Base-by-base conservation (phyloP, 2,329 filamentous ascomycete species). In the Fusarium lyarnte region DNA sequence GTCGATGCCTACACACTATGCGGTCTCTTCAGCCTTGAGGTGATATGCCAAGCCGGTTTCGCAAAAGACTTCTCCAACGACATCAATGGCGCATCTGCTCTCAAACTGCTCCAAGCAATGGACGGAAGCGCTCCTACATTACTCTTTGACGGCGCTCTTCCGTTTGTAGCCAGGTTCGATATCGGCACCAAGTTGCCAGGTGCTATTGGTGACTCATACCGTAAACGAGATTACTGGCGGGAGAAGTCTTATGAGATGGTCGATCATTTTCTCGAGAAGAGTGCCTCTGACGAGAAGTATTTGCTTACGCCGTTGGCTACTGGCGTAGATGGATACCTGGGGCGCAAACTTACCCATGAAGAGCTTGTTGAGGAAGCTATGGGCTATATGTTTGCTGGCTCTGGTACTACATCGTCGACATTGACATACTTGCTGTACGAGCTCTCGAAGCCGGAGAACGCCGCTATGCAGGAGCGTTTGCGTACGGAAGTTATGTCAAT, bases 181-280 rank as follows among this genome's bases (percentile, higher is more conserved):
- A 16, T 52, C 2, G 49, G 31, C 16, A 16, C 6, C 5, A 52
- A 52, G 8, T 11, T 52, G 2, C 49, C 49, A 6, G 49, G 49
- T 2, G 6, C 23, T 2, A 25, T 36, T 6, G 49, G 49, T 2
- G 23, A 36, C 9, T 16, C 49, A 36, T 52, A 52, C 6, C 23
- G 13, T 12, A 52, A 27, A 5, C 33, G 17, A 16, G 49, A 36
- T 5, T 36, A 52, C 2, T 52, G 49, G 33, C 49, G 17, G 3
- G 33, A 52, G 23, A 52, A 52, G 23, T 52, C 33, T 14, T 52
- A 52, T 16, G 49, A 52, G 13, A 52, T 52, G 49, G 49, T 52
- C 6, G 49, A 52, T 27, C 49, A 36, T 21, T 52, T 52, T 52
- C 49, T 52, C 2, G 49, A 36, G 33, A 52, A 52, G 12, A 52